Evolutionary conservation across 2,329 filamentous ascomycete species (phyloP), one percentile per base, ranked within the genome.

Genomic region (Penicillium sp.): DNA sequence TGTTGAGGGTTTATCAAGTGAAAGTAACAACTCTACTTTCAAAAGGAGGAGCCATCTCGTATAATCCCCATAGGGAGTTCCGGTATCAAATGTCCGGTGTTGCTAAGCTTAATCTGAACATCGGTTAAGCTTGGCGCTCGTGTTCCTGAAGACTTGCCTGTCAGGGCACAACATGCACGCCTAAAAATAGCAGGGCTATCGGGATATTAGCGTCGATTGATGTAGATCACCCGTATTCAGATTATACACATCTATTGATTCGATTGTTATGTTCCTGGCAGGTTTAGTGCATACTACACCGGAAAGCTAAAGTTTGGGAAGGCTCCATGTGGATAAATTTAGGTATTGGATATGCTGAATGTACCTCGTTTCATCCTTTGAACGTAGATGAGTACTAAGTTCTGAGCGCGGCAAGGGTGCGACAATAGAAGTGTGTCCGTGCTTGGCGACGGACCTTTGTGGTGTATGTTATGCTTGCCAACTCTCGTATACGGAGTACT

Each of bases 141-240:
- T 57, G 49, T 57, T 42, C 35, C 49, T 57, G 54, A 36, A 29
- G 49, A 15, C 12, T 41, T 47, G 12, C 21, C 43, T 48, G n/a
- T 42, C 36, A 57, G 36, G 29, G 55, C 35, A 35, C 15, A 39
- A 21, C 10, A 21, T 41, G 49, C 21, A 23, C 25, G n/a, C 42
- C 49, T 53, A 57, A 57, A 57, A 48, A 57, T 53, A 57, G 53
- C 6, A 44, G 31, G 31, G n/a, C 13, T 39, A 35, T 23, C 23
- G 39, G 23, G 47, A 38, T 15, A 38, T 51, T 43, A 51, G 49
- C 35, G 21, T 48, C 7, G n/a, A 43, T 35, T 17, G 33, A 17
- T 57, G 55, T 31, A 53, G 35, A 53, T 53, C 49, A 31, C 27
- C 54, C 42, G 49, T 48, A 52, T 53, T 48, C 15, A 29, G 27